Base-by-base conservation (phyloP, 2,329 filamentous ascomycete genomes). In the Pseudohalonectria lignicola region DNA sequence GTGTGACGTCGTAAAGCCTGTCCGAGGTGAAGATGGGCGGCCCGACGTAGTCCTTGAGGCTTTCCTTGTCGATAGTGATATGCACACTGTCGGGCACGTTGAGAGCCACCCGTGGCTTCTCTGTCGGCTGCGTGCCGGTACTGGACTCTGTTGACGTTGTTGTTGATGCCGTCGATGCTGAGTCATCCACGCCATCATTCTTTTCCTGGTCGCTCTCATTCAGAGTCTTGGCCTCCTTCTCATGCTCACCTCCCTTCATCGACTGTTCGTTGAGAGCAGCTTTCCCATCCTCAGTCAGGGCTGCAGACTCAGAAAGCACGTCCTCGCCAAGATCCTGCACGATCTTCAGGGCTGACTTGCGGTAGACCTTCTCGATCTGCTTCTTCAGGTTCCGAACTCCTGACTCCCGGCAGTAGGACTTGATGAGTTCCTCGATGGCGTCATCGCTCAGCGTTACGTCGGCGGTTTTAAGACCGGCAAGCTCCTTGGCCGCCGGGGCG, bases 331-430 rank as follows among this genome's bases (percentile, higher is more conserved):
- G 71, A 45, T 96, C 88, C 56, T 90, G 83, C 11, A 98, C 90
- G 48, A 98, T 98, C 64, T 95, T 96, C 44, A 98, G 70, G 0
- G 92, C 93, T 12, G 90, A 87, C 62, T 98, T 98, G 41, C 92
- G 80, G 63, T 95, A 98, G 3, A 98, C 86, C 67, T 98, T 98
- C 60, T 98, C 92, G 44, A 98, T 98, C 59, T 96, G 90, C 68
- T 98, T 96, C 74, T 98, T 98, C 43, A 98, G 66, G 55, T 98
- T 98, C 47, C 92, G 82, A 8, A 98, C 93, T 50, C 92, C 92
- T 31, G 87, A 94, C 62, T 98, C 92, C 31, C 92, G 84, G 63
- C 88, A 95, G 66, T 98, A 98, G 18, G 86, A 94, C 64, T 96
- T 96, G 67, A 98, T 98, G 32, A 98, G 72, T 61, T 98, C 92